Percentiles rank a stretch among this genome's conserved stretches.
phyloP scores from a whole-genome alignment of 2,329 filamentous ascomycete genomes.

The Nothopassalora personata region DNA sequence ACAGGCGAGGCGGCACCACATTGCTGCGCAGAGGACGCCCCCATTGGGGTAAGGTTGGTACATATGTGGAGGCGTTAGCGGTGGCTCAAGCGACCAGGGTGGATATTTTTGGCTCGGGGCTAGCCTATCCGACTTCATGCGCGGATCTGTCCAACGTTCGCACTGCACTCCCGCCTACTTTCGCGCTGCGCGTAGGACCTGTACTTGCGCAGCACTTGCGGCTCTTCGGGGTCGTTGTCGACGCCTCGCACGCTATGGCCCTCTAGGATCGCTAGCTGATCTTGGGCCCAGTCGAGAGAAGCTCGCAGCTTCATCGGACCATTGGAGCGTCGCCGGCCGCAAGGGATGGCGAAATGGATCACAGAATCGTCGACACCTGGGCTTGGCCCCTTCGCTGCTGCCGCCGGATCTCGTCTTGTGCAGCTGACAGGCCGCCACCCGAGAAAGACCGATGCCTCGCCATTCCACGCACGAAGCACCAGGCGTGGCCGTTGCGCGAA shows the following conservation, averaged over 20 bases:
- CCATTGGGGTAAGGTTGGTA: neutral
- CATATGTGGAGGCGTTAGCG: constrained; percentile 1
- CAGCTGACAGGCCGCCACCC: constrained; percentile 21
- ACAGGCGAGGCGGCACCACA: neutral
- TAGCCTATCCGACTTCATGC: constrained; percentile 5
- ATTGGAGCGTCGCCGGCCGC: constrained; percentile 5
- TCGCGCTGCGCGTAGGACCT: neutral
- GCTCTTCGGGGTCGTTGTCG: neutral
- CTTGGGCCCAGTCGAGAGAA: neutral
- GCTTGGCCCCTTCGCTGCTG: constrained; percentile 1
- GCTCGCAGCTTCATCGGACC: constrained; percentile 2
- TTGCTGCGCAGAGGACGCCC: neutral
- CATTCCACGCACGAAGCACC: constrained; percentile 13
- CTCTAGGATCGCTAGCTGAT: neutral
- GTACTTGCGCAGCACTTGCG: neutral
- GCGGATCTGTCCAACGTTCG: constrained; percentile 6
- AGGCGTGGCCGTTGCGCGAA: constrained; percentile 15
- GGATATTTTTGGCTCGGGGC: constrained; percentile 1
- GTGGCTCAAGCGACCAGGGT: constrained; percentile 1
- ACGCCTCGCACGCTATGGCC: neutral
- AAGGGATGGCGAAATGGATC: constrained; percentile 14
- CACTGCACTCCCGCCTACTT: neutral
- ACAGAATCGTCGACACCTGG: neutral
- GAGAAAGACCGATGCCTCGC: constrained; percentile 22
- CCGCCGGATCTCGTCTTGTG: constrained; percentile 18